Conservation (phyloP, 2,329 filamentous ascomycete genomes). For the Xylaria sp. region DNA sequence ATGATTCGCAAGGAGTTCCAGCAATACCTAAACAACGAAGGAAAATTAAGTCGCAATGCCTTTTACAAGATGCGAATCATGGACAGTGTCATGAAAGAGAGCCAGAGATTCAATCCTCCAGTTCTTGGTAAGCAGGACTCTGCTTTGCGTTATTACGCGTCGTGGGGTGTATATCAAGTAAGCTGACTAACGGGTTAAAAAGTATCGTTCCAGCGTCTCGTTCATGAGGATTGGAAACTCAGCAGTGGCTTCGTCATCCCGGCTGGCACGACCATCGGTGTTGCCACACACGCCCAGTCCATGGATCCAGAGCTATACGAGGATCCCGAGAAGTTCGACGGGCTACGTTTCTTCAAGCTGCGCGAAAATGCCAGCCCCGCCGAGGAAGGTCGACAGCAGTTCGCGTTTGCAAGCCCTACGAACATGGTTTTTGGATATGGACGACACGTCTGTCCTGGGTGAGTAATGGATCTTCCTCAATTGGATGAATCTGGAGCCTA, state of each 20-base stretch:
- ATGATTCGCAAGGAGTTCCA: conserved; percentile 49
- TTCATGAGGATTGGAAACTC: not conserved
- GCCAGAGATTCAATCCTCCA: conserved; percentile 46
- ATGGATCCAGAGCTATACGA: conserved; percentile 29
- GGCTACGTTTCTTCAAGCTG: conserved; percentile 13
- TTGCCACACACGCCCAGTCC: conserved; percentile 10
- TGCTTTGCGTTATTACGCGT: not conserved
- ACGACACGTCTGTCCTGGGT: conserved; percentile 21
- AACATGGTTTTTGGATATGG: conserved; percentile 25
- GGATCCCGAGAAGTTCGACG: conserved; percentile 21
- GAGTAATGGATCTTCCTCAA: not conserved
- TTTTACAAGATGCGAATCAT: conserved; percentile 43
- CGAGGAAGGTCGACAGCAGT: conserved; percentile 2
- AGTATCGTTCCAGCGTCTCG: not conserved
- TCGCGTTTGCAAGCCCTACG: conserved; percentile 8
- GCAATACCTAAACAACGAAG: not conserved
- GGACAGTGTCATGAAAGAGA: conserved; percentile 53
- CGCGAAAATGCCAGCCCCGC: not conserved
- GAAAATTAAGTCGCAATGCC: not conserved
- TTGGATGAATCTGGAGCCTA: not conserved
- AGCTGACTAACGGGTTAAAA: not conserved
- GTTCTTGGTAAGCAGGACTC: not conserved
- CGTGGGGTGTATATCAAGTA: not conserved
- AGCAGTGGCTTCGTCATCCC: conserved; percentile 16
- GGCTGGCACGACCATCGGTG: conserved; percentile 6